Conservation (phyloP, 306 rosid species). For the Malus sieversii region DNA sequence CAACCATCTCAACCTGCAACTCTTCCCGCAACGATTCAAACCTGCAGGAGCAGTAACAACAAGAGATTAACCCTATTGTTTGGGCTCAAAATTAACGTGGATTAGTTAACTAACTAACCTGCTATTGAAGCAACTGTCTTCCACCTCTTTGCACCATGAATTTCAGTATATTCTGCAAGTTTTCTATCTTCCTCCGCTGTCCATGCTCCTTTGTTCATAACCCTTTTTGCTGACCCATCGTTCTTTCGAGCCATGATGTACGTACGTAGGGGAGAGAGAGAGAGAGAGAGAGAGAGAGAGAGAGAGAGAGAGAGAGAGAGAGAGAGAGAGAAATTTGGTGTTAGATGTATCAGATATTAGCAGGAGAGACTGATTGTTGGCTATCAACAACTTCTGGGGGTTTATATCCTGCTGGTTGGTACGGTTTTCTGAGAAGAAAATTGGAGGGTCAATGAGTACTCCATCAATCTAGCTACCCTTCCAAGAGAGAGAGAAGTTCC, state of each 20-base stretch:
- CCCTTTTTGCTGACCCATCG: slow-evolving; percentile 21
- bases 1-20: slow-evolving; percentile 65
- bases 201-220: slow-evolving; percentile 51
- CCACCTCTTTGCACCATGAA: slow-evolving; percentile 63
- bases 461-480: slow-evolving; percentile 6
- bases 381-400: not conserved
- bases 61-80: not conserved
- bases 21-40: slow-evolving; percentile 33
- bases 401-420: not conserved
- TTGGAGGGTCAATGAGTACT: not conserved
- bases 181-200: slow-evolving; percentile 50
- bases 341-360: not conserved
- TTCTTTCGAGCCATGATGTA: slow-evolving; percentile 37
- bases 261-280: not conserved
- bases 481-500: not conserved
- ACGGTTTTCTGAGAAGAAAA: not conserved
- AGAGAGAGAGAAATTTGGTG: not conserved
- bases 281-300: not conserved
- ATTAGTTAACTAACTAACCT: slow-evolving; percentile 18
- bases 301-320: not conserved
- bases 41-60: not conserved
- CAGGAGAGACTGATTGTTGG: slow-evolving; percentile 1
- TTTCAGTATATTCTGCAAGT: slow-evolving; percentile 38
- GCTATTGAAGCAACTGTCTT: slow-evolving; percentile 38
- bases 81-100: not conserved